These are phyloP conservation scores for Ceratocystis variospora DNA, from an alignment of 2,329 filamentous ascomycete species.

Conservation along the genomic window DNA sequence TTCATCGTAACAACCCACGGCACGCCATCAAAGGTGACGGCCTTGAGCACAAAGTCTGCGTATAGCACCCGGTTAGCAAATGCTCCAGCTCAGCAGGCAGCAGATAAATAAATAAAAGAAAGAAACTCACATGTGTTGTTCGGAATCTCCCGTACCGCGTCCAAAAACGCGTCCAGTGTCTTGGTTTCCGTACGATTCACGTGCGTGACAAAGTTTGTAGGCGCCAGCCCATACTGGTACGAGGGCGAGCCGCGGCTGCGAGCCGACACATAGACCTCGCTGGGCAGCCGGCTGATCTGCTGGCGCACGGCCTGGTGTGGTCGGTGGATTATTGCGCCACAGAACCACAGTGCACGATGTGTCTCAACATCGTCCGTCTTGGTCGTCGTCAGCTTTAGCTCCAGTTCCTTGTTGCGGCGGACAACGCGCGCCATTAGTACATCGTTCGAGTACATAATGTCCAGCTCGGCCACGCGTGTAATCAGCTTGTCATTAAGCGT, in stretches of 20 bases:
- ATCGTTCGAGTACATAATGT: conserved; percentile 90
- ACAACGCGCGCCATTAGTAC: conserved; percentile 73
- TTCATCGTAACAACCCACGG: conserved; percentile 99
- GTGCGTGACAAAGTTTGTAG: conserved; percentile 94
- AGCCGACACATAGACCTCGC: conserved; percentile 89
- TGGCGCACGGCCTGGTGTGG: conserved; percentile 94
- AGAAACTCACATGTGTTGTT: conserved; percentile 69
- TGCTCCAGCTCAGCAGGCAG: too few species aligned
- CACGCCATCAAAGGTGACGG: conserved; percentile 97
- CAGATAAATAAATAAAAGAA: neutral
- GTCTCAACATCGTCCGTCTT: conserved; percentile 86
- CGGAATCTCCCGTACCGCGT: conserved; percentile 70
- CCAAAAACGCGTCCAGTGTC: conserved; percentile 67
- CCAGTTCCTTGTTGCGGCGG: conserved; percentile 66
- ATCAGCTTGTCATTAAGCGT: conserved; percentile 85
- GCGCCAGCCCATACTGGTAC: conserved; percentile 81
- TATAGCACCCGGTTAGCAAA: neutral
- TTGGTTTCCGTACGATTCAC: conserved; percentile 82
- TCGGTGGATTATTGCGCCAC: conserved; percentile 80
- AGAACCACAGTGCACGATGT: conserved; percentile 82
- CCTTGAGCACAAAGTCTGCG: conserved; percentile 78
- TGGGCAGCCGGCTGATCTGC: conserved; percentile 92
- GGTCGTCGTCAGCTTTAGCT: conserved; percentile 67
- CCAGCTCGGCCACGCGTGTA: conserved; percentile 81
- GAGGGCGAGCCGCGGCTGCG: conserved; percentile 69